phyloP scores from a whole-genome alignment of 805 yeast species.

The Starmera dryadoides region DNA sequence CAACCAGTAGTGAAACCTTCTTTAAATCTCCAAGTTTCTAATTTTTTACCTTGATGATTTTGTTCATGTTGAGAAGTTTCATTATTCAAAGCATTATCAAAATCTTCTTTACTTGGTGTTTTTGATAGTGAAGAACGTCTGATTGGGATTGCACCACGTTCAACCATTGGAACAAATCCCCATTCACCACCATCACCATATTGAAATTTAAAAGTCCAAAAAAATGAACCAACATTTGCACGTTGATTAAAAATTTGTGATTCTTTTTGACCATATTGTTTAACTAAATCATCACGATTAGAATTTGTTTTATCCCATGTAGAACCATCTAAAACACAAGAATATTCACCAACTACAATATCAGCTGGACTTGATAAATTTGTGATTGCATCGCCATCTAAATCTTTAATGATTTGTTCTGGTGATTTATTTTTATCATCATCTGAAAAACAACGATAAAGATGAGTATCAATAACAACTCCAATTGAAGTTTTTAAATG shows the following conservation, averaged over 20 bases:
- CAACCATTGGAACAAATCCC: slow-evolving; percentile 80
- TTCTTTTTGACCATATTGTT: slow-evolving; percentile 56
- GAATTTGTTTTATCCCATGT: slow-evolving; percentile 56
- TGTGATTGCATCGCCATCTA: slow-evolving; percentile 41
- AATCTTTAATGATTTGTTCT: slow-evolving; percentile 50
- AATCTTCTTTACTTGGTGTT: slow-evolving; percentile 33
- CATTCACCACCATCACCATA: slow-evolving; percentile 94
- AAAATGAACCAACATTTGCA: slow-evolving; percentile 67
- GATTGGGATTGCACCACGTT: slow-evolving; percentile 47
- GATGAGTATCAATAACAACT: slow-evolving; percentile 75
- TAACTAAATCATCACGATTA: slow-evolving; percentile 49
- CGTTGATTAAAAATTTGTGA: slow-evolving; percentile 36
- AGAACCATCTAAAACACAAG: slow-evolving; percentile 73
- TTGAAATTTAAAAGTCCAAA: slow-evolving; percentile 88
- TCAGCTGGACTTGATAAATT: slow-evolving; percentile 51
- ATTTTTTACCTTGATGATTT: slow-evolving; percentile 56
- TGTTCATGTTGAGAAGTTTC: slow-evolving; percentile 40
- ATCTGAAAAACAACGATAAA: slow-evolving; percentile 81
- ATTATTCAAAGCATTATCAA: slow-evolving; percentile 31
- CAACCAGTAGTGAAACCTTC: slow-evolving; percentile 77
- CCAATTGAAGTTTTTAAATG: slow-evolving; percentile 37
- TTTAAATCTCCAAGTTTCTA: slow-evolving; percentile 75
- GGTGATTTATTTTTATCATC: slow-evolving; percentile 62
- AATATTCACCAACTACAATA: slow-evolving; percentile 80
- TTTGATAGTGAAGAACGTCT: slow-evolving; percentile 18